A percentile compares a stretch with the other conserved stretches of the same genome.
phyloP scores from a whole-genome alignment of 164 flowering plant genomes.

The Taxillus chinensis region DNA sequence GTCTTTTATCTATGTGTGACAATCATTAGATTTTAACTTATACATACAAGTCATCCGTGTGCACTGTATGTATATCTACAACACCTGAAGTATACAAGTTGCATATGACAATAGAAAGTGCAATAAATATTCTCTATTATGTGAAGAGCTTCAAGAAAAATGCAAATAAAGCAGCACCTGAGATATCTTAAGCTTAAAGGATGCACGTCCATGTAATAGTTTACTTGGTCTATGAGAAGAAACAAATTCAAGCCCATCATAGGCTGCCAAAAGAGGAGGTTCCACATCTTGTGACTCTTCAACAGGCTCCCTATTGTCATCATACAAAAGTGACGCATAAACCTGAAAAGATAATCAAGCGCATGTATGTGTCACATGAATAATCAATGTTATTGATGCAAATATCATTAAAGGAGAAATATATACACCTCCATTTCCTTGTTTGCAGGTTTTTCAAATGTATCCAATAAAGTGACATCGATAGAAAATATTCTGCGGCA shows the following conservation, averaged over 20 bases:
- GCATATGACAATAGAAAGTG: no score
- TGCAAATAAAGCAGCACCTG: slow-evolving; percentile 37
- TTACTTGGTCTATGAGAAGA: slow-evolving; percentile 58
- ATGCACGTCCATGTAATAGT: slow-evolving; percentile 63
- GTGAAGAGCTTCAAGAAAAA: no score
- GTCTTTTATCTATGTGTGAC: no score
- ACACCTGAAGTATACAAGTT: no score
- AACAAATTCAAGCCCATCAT: slow-evolving; percentile 72
- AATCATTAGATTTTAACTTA: no score
- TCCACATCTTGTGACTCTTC: slow-evolving; percentile 65
- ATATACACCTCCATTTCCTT: slow-evolving; percentile 58
- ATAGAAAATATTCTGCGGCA: slow-evolving; percentile 70
- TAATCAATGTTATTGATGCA: background rate
- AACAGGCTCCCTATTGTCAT: slow-evolving; percentile 52
- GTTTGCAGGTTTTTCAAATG: slow-evolving; percentile 44
- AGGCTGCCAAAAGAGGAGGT: slow-evolving; percentile 69
- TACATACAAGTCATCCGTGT: no score
- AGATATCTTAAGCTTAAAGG: slow-evolving; percentile 82
- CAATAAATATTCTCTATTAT: no score
- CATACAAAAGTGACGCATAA: slow-evolving; percentile 72
- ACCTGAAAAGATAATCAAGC: slow-evolving; percentile 30
- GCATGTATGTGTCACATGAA: background rate
- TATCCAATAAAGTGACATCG: slow-evolving; percentile 57
- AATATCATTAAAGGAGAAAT: slow-evolving; percentile 2
- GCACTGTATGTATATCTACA: no score